phyloP scores from a whole-genome alignment of 2,329 filamentous ascomycete species.

The Xylariaceae sp. region DNA sequence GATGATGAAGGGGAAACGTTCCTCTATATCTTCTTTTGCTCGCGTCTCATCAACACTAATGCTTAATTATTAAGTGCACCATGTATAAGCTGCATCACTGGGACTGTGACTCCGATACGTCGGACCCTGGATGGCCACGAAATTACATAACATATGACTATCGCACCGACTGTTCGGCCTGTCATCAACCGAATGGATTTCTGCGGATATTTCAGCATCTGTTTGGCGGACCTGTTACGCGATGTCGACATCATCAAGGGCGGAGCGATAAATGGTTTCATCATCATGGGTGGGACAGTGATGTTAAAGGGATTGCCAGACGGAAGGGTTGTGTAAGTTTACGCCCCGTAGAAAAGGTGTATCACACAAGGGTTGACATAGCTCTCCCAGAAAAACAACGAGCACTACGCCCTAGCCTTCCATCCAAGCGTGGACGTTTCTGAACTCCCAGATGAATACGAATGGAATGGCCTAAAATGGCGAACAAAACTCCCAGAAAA shows the following conservation, averaged over 20 bases:
- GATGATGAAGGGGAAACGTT: neutral
- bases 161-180: constrained; percentile 2
- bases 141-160: constrained; percentile 11
- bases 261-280: neutral
- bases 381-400: constrained; percentile 5
- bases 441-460: constrained; percentile 10
- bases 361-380: no score
- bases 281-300: constrained; percentile 14
- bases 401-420: constrained; percentile 23
- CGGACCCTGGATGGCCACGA: neutral
- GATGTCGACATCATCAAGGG: constrained; percentile 1
- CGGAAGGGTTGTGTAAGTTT: constrained; percentile 22
- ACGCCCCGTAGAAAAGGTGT: no score
- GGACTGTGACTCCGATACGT: neutral
- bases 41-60: no score
- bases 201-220: constrained; percentile 2
- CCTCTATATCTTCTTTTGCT: neutral
- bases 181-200: constrained; percentile 5
- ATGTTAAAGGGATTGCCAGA: constrained; percentile 13
- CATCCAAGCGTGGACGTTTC: constrained; percentile 13
- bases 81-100: constrained; percentile 2
- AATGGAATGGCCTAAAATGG: constrained; percentile 4
- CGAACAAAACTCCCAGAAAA: constrained; percentile 1
- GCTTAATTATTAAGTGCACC: neutral
- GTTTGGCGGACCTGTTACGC: neutral